Percentiles rank a stretch among this genome's conserved stretches.
Evolutionary conservation across 345 rosid species (phyloP).

Genomic region (Boechera divaricarpa): DNA sequence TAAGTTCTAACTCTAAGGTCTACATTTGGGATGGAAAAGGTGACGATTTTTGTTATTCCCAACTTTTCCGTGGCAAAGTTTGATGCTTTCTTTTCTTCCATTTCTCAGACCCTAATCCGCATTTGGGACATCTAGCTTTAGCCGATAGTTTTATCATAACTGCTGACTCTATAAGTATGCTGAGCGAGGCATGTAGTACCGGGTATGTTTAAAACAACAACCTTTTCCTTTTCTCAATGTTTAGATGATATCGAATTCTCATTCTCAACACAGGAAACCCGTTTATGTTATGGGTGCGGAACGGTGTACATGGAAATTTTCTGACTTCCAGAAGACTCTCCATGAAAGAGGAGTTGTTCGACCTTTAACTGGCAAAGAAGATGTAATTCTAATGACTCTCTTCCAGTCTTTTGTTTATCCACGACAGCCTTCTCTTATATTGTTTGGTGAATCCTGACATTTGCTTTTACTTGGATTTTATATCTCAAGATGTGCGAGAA

Average conservation of each 20-base stretch:
- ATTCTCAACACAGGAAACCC: conserved; percentile 68
- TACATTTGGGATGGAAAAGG: conserved; percentile 87
- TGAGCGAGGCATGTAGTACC: conserved; percentile 93
- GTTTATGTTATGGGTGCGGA: conserved; percentile 85
- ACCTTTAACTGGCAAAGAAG: conserved; percentile 76
- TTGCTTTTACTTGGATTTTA: conserved; percentile 24
- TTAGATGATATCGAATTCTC: conserved; percentile 6
- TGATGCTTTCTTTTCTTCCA: conserved; percentile 15
- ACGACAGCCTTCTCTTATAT: neutral
- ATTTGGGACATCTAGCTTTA: conserved; percentile 91
- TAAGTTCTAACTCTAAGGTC: conserved; percentile 66
- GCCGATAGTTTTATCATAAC: conserved; percentile 91
- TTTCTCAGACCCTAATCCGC: conserved; percentile 78
- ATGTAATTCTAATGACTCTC: conserved; percentile 56
- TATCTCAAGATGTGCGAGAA: conserved; percentile 66
- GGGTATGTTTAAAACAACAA: conserved; percentile 60
- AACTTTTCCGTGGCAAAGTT: neutral
- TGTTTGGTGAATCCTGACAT: neutral
- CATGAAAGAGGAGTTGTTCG: conserved; percentile 71
- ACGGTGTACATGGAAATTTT: conserved; percentile 83
- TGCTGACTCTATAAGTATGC: conserved; percentile 96
- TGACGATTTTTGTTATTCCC: conserved; percentile 20
- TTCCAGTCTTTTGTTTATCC: neutral
- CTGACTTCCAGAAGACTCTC: conserved; percentile 76
- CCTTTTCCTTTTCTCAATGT: neutral